Base-by-base conservation (phyloP, 2,329 filamentous ascomycete genomes). In the Plectosphaerella sp. region DNA sequence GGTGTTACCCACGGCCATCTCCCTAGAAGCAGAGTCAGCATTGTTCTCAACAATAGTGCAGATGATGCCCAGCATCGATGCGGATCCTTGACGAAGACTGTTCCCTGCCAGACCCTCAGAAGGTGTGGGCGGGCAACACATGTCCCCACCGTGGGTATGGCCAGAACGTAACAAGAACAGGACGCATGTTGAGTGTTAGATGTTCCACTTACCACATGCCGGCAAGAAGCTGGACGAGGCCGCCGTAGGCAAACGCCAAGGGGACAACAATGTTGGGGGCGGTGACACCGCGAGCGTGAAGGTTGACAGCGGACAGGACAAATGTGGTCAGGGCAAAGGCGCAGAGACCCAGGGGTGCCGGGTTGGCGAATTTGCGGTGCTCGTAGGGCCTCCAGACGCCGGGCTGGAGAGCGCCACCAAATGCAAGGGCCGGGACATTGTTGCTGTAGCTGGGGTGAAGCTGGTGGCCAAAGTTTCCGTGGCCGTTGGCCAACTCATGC, bases 1-100 rank as follows among this genome's bases (percentile, higher is more conserved):
- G 11, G 89, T 93, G 77, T 93, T 93, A 52, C 88, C 89, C n/a
- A 89, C 79, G 36, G 88, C 88, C 82, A 93, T 89, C 74, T 93
- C 89, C 88, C 87, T 90, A 50, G 11, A 5, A 4, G 43, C 28
- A n/a, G 5, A 6, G 35, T 61, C 25, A 61, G 57, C 48, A 48
- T 45, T 39, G 41, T 33, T 33, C 28, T 33, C 28, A 7, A 5
- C 28, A 12, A 28, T 28, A 28, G 9, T 28, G 25, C 25, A 28
- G 9, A 28, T 28, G 25, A 28, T 28, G 25, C 25, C 25, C 5
- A 9, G 25, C 25, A 28, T 5, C 9, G 25, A 28, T 28, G 9
- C 5, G 25, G 9, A 28, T 14, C 37, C 18, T 16, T 15, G 12
- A 36, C 25, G 11, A 16, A 14, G 18, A 10, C 18, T 28, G 6